Percentiles rank a stretch among this genome's conserved stretches.
Evolutionary conservation across 108 stramenopile species (phyloP).

Genomic region (Aureococcus anophagefferens): DNA sequence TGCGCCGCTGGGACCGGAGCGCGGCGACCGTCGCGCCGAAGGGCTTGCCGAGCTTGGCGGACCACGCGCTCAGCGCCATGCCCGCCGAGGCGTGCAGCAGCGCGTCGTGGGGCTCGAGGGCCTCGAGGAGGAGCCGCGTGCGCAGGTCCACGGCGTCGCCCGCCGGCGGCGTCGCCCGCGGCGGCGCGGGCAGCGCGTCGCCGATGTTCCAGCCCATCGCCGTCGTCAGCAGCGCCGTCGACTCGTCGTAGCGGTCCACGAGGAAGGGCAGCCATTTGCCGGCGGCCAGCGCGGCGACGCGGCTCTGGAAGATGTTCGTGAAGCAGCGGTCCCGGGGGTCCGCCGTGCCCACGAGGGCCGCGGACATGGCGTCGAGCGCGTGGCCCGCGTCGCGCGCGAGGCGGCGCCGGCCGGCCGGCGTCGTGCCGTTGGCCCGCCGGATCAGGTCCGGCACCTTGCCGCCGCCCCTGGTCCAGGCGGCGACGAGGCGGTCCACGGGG

Average conservation of each 20-base stretch:
- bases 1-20: not conserved
- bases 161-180: not conserved
- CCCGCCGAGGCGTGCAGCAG: not conserved
- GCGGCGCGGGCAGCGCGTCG: not conserved
- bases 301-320: not conserved
- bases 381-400: not conserved
- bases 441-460: not conserved
- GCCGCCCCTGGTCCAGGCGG: not conserved
- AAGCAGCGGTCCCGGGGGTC: not conserved
- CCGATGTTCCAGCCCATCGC: not conserved
- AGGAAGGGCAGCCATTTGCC: not conserved
- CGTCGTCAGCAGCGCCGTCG: not conserved
- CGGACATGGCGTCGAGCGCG: too few species aligned
- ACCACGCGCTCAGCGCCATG: not conserved
- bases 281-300: not conserved
- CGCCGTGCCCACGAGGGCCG: not conserved
- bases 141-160: not conserved
- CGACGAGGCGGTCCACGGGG: not conserved
- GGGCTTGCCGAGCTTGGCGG: not conserved
- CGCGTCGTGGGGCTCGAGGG: not conserved
- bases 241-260: not conserved
- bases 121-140: too few species aligned
- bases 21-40: not conserved
- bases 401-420: not conserved
- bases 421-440: not conserved